These are phyloP conservation scores for Phylloporus sp. DNA, from an alignment of 1,284 basidiomycete genomes.

Conservation along the genomic window DNA sequence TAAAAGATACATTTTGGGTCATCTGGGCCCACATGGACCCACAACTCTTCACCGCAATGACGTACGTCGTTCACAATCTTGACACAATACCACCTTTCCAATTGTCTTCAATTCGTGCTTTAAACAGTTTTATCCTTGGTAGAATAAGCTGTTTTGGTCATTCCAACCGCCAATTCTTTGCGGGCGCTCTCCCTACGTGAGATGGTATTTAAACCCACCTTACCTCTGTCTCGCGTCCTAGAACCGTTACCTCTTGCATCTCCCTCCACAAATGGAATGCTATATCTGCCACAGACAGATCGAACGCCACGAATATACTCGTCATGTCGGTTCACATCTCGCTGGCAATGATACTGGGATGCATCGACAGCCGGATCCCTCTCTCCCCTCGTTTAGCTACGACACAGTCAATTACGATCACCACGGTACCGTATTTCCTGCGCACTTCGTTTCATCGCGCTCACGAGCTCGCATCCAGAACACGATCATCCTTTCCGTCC, in stretches of 20 bases:
- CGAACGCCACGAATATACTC: constrained; percentile 14
- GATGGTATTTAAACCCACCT: not conserved
- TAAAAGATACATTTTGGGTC: not conserved
- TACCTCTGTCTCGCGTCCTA: not conserved
- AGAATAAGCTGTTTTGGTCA: too few species aligned
- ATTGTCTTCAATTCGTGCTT: not conserved
- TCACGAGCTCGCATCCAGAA: not conserved
- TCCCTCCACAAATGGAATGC: constrained; percentile 16
- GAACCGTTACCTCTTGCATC: not conserved
- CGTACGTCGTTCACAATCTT: not conserved
- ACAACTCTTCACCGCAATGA: constrained; percentile 1
- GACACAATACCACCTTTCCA: not conserved
- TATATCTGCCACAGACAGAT: constrained; percentile 17
- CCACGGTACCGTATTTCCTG: not conserved
- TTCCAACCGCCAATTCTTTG: not conserved
- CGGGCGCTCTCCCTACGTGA: not conserved
- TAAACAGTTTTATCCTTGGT: too few species aligned
- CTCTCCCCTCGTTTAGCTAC: constrained; percentile 3
- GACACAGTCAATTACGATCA: constrained; percentile 1
- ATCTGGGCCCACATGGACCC: not conserved
- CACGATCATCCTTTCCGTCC: not conserved
- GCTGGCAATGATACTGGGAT: not conserved
- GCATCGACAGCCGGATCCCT: not conserved
- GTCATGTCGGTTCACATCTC: constrained; percentile 20
- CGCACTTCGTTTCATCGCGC: not conserved